phyloP scores from a whole-genome alignment of 768 basidiomycete genomes.

The Suillus discolor region DNA sequence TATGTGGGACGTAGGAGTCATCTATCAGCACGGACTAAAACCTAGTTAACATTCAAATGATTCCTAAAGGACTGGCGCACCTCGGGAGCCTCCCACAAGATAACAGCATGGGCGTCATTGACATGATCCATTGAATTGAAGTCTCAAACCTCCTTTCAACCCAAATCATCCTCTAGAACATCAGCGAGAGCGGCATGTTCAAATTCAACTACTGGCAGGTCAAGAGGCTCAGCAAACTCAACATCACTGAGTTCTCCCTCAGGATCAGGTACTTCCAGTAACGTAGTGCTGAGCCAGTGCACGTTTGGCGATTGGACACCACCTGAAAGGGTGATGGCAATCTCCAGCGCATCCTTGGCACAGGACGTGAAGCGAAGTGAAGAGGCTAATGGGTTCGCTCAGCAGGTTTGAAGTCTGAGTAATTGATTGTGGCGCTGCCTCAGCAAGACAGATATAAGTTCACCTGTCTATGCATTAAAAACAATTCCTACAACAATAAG shows the following conservation, averaged over 20 bases:
- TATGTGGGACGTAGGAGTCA: neutral
- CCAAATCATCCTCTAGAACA: conserved; percentile 10
- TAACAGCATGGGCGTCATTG: neutral
- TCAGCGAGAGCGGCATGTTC: conserved; percentile 9
- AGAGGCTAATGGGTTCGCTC: conserved; percentile 21
- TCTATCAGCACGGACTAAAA: neutral
- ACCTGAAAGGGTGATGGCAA: conserved; percentile 9
- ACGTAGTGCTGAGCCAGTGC: conserved; percentile 9
- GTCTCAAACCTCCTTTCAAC: conserved; percentile 4
- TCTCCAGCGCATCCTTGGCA: conserved; percentile 6
- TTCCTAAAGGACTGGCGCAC: neutral
- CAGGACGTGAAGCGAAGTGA: conserved; percentile 12
- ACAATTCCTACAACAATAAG: neutral
- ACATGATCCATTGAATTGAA: neutral
- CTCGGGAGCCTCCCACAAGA: conserved; percentile 7
- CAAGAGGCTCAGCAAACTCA: neutral
- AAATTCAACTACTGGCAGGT: neutral
- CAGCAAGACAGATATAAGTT: too few relatives aligned
- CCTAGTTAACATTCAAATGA: neutral
- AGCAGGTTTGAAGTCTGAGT: conserved; percentile 17
- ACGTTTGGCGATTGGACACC: neutral
- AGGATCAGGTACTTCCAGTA: conserved; percentile 1
- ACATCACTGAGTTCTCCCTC: neutral
- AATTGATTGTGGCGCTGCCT: conserved; percentile 8
- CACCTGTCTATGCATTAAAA: too few relatives aligned